A percentile compares a stretch with the other conserved stretches of the same genome.
Evolutionary conservation across 805 yeast species (phyloP).

Genomic region (Pichia rugopelliculosa): DNA sequence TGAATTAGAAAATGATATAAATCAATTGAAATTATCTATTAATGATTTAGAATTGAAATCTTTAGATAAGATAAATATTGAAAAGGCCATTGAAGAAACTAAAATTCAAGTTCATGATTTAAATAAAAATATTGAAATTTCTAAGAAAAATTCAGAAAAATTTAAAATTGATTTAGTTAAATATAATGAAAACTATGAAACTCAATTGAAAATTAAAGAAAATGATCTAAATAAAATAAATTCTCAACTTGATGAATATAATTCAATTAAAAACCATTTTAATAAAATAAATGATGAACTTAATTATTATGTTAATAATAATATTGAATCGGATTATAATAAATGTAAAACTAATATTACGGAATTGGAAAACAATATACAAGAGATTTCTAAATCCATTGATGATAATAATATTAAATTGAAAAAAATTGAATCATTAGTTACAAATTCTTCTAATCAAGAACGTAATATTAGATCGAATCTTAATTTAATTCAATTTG

Average conservation of each 20-base stretch:
- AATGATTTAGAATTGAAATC: conserved; percentile 46
- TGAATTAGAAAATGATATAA: conserved; percentile 40
- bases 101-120: conserved; percentile 18
- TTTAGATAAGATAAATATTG: conserved; percentile 37
- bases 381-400: not conserved
- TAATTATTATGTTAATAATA: conserved; percentile 23
- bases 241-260: conserved; percentile 28
- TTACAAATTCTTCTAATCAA: conserved; percentile 47
- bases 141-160: not conserved
- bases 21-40: conserved; percentile 46
- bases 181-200: not conserved
- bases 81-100: conserved; percentile 32
- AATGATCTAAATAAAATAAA: not conserved
- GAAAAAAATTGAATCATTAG: conserved; percentile 56
- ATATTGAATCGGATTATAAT: conserved; percentile 13
- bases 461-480: conserved; percentile 49
- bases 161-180: not conserved
- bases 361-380: conserved; percentile 14
- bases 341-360: conserved; percentile 27
- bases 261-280: conserved; percentile 36
- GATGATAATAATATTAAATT: conserved; percentile 46
- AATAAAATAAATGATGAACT: conserved; percentile 38
- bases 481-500: conserved; percentile 38
- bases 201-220: not conserved
- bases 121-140: conserved; percentile 1